A percentile compares a stretch with the other conserved stretches of the same genome.
Evolutionary conservation across 108 stramenopile genomes (phyloP).

Genomic region (Bacterosira constricta): DNA sequence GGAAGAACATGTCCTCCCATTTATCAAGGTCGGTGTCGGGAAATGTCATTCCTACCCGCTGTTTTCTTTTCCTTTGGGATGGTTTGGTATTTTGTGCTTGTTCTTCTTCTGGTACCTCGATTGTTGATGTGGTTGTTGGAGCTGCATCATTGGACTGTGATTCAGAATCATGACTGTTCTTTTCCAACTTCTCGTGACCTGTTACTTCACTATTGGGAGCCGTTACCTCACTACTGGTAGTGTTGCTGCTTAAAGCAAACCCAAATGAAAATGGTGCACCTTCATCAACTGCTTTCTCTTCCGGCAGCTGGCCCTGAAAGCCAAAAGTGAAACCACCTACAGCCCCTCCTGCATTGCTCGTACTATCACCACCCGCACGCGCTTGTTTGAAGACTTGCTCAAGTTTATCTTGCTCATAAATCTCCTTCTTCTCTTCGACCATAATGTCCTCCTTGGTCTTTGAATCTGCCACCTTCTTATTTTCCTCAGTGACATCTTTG

Average conservation of each 20-base stretch:
- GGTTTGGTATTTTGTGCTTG: neutral
- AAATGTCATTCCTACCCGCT: constrained; percentile 44
- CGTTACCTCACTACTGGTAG: neutral
- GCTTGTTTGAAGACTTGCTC: constrained; percentile 78
- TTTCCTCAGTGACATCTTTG: constrained; percentile 23
- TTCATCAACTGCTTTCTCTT: neutral
- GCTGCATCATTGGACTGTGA: neutral
- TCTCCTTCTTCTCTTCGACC: constrained; percentile 2
- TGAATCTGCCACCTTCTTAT: neutral
- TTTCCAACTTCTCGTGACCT: no score
- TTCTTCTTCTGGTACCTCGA: neutral
- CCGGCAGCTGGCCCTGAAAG: constrained; percentile 12
- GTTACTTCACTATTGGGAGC: neutral
- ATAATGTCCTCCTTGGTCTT: neutral
- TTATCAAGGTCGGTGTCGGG: constrained; percentile 51
- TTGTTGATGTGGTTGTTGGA: neutral
- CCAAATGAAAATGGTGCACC: constrained; percentile 51
- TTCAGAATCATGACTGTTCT: no score
- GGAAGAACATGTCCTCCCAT: constrained; percentile 61
- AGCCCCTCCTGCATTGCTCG: no score
- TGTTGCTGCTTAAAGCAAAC: constrained; percentile 37
- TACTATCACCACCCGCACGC: constrained; percentile 31
- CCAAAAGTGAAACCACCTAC: constrained; percentile 56
- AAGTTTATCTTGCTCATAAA: constrained; percentile 76
- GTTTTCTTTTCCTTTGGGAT: constrained; percentile 7